Base-by-base conservation (phyloP, 176 grass and related monocot species). In the Carex scoparia region DNA sequence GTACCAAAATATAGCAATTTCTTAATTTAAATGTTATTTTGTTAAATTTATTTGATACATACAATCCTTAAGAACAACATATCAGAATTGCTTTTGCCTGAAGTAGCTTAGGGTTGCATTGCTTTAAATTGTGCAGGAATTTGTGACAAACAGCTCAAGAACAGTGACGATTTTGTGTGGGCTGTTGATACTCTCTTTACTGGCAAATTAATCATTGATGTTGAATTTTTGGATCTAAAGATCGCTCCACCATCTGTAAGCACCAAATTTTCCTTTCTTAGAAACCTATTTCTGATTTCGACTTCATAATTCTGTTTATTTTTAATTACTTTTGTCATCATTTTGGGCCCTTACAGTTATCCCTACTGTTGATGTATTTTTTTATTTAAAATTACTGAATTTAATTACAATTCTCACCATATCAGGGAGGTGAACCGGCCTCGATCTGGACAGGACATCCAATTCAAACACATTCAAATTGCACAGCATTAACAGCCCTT, bases 141-240 rank as follows among this genome's bases (percentile, higher is more conserved):
- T 85, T 90, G 92, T 40, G 88, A 99, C 87, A 99, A 95, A 58
- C 88, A 86, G 65, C 85, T 99, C 69, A 99, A 94, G 84, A 85
- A 87, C 46, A 91, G 85, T 77, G 96, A 99, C 38, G 91, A 94
- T 84, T 99, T 99, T 89, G 85, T 99, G 80, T 95, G 93, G 96
- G 63, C 91, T 31, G 84, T 99, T 73, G 96, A 95, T 81, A 89
- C 90, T 46, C 84, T 84, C 7, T 78, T 95, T 61, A 89, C 90
- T 59, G 96, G 93, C 66, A 95, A 90, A 90, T 95, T 95, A 71
- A 86, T 99, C 56, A 91, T 99, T 81, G 96, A 99, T 84, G 90
- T 99, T 55, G 90, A 99, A 77, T 99, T 99, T 86, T 88, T 95
- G 37, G 96, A 99, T 87, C 85, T 99, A 55, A 99, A 99, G 84